These are phyloP conservation scores for Hysterium pulicare DNA, from an alignment of 2,329 filamentous ascomycete genomes.

Conservation along the genomic window DNA sequence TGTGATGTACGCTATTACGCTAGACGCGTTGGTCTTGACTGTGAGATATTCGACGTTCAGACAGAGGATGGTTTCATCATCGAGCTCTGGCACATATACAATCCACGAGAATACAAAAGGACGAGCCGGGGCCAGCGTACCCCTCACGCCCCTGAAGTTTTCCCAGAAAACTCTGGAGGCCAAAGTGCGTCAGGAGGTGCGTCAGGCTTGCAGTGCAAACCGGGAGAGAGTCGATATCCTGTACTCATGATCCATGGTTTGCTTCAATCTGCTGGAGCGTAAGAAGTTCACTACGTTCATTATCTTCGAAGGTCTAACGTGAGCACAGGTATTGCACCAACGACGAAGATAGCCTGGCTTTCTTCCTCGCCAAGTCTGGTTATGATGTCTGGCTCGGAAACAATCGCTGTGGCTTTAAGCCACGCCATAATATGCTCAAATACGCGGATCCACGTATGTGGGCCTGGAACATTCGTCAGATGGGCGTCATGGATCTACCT, in stretches of 20 bases:
- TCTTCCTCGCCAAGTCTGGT: slow-evolving; percentile 86
- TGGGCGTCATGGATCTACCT: slow-evolving; percentile 85
- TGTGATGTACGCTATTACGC: slow-evolving; percentile 86
- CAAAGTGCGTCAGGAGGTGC: slow-evolving; percentile 10
- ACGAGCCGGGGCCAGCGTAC: slow-evolving; percentile 49
- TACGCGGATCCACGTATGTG: slow-evolving; percentile 86
- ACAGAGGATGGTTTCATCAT: slow-evolving; percentile 94
- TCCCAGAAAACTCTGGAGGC: slow-evolving; percentile 43
- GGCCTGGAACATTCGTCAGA: slow-evolving; percentile 93
- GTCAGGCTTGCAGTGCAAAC: slow-evolving; percentile 23
- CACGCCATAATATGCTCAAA: slow-evolving; percentile 68
- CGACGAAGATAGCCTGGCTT: slow-evolving; percentile 84
- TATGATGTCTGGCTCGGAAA: slow-evolving; percentile 97
- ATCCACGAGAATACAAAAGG: slow-evolving; percentile 68
- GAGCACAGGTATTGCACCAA: slow-evolving; percentile 63
- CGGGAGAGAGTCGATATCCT: slow-evolving; percentile 65
- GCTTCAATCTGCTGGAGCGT: slow-evolving; percentile 82
- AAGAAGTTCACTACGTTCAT: too few species aligned
- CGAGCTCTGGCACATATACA: slow-evolving; percentile 83
- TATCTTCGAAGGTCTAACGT: too few species aligned
- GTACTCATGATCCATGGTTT: slow-evolving; percentile 85
- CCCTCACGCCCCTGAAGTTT: slow-evolving; percentile 60
- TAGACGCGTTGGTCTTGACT: slow-evolving; percentile 78
- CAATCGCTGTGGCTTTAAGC: slow-evolving; percentile 82
- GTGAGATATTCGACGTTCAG: slow-evolving; percentile 78